Conservation (phyloP, 179 eudicot genomes). For the Silene coronaria region DNA sequence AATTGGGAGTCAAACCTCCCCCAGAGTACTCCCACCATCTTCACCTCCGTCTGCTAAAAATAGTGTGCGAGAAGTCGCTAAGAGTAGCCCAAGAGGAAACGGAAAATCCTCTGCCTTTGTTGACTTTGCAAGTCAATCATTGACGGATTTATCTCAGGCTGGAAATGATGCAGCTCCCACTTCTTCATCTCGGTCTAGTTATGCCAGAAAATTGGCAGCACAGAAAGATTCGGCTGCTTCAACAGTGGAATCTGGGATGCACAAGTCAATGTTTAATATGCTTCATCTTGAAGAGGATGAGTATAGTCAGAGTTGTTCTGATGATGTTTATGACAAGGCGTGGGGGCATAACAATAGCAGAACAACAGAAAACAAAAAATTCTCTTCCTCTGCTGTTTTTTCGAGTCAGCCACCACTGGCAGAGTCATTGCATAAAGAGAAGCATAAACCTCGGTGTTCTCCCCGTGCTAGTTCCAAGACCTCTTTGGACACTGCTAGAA, state of each 20-base stretch:
- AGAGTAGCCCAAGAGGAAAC: constrained; percentile 16
- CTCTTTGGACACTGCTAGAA: constrained; percentile 23
- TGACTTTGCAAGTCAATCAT: constrained; percentile 26
- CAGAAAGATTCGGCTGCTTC: constrained; percentile 26
- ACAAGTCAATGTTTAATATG: constrained; percentile 17
- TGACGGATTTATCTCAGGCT: constrained; percentile 27
- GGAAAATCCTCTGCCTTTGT: constrained; percentile 23
- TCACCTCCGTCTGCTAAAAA: constrained; percentile 31
- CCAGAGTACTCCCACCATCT: constrained; percentile 13
- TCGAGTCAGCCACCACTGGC: constrained; percentile 23
- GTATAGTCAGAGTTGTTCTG: constrained; percentile 17
- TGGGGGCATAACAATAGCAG: constrained; percentile 24
- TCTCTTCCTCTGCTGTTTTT: constrained; percentile 26
- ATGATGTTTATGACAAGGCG: constrained; percentile 13
- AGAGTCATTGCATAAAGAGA: constrained; percentile 30
- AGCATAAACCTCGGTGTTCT: constrained; percentile 25
- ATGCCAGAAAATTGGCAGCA: constrained; percentile 21
- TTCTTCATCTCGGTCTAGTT: constrained; percentile 21
- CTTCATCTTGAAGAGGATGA: constrained; percentile 18
- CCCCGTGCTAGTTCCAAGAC: constrained; percentile 21
- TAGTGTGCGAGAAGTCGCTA: constrained; percentile 20
- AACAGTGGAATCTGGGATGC: constrained; percentile 13
- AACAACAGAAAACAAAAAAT: constrained; percentile 15
- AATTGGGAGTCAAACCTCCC: constrained; percentile 22
- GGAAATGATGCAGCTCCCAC: constrained; percentile 24